Base-by-base conservation (phyloP, 257 asterid species). In the Nicotiana tabacum region DNA sequence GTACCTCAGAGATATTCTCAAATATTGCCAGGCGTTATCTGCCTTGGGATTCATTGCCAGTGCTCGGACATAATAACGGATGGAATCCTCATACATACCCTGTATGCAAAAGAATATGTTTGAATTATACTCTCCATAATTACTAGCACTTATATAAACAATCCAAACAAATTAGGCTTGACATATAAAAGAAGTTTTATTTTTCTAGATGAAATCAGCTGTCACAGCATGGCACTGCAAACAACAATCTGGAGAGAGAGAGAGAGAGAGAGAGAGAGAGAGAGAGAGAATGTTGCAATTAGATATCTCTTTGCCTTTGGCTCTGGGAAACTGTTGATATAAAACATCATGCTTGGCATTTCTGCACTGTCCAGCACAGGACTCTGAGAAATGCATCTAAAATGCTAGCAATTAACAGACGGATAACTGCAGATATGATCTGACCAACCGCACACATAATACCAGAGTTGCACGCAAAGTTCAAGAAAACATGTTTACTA, bases 21-120 rank as follows among this genome's bases (percentile, higher is more conserved):
- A 85, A 90, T 95, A 96, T 78, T 94, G 99, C 99, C 99, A 96
- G 48, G 98, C 98, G 81, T 96, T 94, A 77, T 93, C 98, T 3
- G 99, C 99, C 91, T 95, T 95, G 9, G 99, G 99, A 88, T 96
- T 96, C 98, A 96, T 94, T 0, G 93, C 88, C 69, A 94, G 91
- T 77, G 98, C 98, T 17, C 99, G 97, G 60, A 96, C 99, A 85
- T 95, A 95, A 89, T 96, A 96, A 58, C 94, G 93, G 80, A 96
- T 96, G 56, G 98, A 96, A 64, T 96, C 98, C 93, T 96, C 98
- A 10, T 95, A 93, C 97, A 95, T 86, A 64, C 98, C 98, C 98
- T 93, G 89, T 62, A 86, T 3, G 80, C 85, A 86, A 67, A 81
- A 29, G 29, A 30, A 32, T 15, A 51, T 15, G 16, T 27, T 15